phyloP scores from a whole-genome alignment of 148 eudicot genomes.

The Heliosperma pusillum region DNA sequence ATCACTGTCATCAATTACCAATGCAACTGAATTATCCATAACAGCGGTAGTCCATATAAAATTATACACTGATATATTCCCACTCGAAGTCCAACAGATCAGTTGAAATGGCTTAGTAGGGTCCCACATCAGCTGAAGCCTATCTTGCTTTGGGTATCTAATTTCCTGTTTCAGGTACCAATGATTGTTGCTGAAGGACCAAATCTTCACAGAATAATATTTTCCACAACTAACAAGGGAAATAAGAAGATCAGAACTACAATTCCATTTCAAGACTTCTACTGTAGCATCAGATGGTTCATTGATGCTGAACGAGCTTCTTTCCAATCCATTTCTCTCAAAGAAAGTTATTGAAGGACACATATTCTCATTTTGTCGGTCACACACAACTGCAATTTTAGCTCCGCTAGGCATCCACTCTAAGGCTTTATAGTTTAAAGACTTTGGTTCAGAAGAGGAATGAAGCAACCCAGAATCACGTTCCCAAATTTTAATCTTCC shows the following conservation, averaged over 20 bases:
- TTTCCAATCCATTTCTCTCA: conserved; percentile 91
- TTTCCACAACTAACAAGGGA: conserved; percentile 57
- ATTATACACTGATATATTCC: conserved; percentile 57
- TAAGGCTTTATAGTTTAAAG: conserved; percentile 46
- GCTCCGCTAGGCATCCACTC: conserved; percentile 98
- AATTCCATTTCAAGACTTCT: conserved; percentile 76
- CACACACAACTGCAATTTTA: conserved; percentile 68
- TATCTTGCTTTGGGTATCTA: conserved; percentile 59
- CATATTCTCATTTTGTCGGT: conserved; percentile 45
- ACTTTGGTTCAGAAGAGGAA: conserved; percentile 76
- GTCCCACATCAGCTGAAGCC: conserved; percentile 74
- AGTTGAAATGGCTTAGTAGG: conserved; percentile 73
- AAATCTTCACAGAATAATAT: conserved; percentile 67
- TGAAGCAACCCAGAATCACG: conserved; percentile 76
- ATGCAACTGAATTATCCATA: conserved; percentile 67
- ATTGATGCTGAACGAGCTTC: conserved; percentile 75
- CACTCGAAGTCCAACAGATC: conserved; percentile 80
- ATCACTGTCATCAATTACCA: conserved; percentile 74
- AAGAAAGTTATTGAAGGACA: conserved; percentile 65
- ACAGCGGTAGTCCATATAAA: conserved; percentile 84
- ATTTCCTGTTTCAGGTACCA: conserved; percentile 95
- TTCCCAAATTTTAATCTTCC: conserved; percentile 90
- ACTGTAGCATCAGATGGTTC: conserved; percentile 46
- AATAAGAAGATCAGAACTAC: conserved; percentile 76
- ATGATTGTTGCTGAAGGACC: conserved; percentile 87